phyloP scores from a whole-genome alignment of 1,284 basidiomycete genomes.

The Naganishia albida region DNA sequence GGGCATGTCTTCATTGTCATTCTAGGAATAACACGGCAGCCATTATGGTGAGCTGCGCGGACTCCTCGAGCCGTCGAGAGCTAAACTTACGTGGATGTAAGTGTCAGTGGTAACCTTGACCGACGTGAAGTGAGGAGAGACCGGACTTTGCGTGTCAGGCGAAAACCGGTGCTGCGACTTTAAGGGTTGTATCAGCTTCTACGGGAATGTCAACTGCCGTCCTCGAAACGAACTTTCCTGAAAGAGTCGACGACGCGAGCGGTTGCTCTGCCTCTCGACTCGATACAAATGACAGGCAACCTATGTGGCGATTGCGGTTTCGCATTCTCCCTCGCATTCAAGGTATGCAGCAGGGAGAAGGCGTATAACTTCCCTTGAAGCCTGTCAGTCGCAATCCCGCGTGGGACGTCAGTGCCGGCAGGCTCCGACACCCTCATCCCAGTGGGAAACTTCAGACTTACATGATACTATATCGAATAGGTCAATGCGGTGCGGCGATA shows the following conservation, averaged over 20 bases:
- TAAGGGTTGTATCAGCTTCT: neutral
- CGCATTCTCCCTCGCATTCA: constrained; percentile 3
- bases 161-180: neutral
- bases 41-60: neutral
- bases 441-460: neutral
- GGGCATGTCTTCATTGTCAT: constrained; percentile 8
- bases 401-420: neutral
- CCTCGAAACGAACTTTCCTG: neutral
- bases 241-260: neutral
- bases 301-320: neutral
- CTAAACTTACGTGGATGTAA: constrained; percentile 13
- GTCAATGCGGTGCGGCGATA: neutral
- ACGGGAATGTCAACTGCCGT: neutral
- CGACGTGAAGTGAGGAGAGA: constrained; percentile 5
- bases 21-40: neutral
- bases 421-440: neutral
- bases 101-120: constrained; percentile 23
- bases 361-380: constrained; percentile 25
- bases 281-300: constrained; percentile 1
- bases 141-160: neutral
- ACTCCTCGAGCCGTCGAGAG: too few species aligned
- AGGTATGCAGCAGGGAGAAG: constrained; percentile 10
- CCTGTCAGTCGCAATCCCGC: neutral
- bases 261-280: neutral
- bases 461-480: constrained; percentile 21